Conservation (phyloP, 768 basidiomycete genomes). For the Phaffia australis region DNA sequence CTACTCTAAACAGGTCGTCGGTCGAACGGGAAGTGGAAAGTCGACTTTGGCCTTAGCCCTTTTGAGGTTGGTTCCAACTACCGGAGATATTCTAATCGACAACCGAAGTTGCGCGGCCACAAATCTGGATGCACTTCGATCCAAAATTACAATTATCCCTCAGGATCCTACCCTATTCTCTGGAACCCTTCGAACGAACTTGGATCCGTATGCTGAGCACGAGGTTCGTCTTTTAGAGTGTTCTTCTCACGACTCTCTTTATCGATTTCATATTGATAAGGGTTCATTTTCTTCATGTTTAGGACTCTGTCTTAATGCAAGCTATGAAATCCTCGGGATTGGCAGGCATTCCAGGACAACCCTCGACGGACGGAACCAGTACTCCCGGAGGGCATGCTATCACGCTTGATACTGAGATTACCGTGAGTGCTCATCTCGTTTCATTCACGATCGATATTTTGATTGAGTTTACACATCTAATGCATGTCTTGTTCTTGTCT, state of each 20-base stretch:
- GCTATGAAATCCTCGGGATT: constrained; percentile 46
- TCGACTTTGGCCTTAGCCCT: constrained; percentile 49
- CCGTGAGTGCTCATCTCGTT: constrained; percentile 39
- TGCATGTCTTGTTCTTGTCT: not conserved
- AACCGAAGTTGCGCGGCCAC: constrained; percentile 44
- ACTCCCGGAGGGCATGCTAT: constrained; percentile 36
- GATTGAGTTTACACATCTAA: not conserved
- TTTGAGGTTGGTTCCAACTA: constrained; percentile 50
- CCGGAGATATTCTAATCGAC: constrained; percentile 50
- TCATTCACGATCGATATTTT: constrained; percentile 34
- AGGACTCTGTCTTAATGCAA: constrained; percentile 46
- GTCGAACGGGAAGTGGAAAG: constrained; percentile 31
- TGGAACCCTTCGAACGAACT: constrained; percentile 50
- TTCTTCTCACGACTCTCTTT: too few relatives aligned
- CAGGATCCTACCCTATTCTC: constrained; percentile 41
- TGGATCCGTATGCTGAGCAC: constrained; percentile 52
- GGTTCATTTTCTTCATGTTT: too few relatives aligned
- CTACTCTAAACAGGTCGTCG: not conserved
- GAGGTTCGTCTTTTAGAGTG: constrained; percentile 31
- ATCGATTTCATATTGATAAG: too few relatives aligned
- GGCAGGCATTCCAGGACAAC: constrained; percentile 36
- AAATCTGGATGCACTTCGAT: constrained; percentile 51
- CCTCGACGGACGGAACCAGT: constrained; percentile 36
- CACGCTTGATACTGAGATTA: constrained; percentile 44
- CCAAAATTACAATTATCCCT: constrained; percentile 52